Percentiles rank a stretch among this genome's conserved stretches.
phyloP scores from a whole-genome alignment of 2,329 filamentous ascomycete species.

The Aspergillus fructus region DNA sequence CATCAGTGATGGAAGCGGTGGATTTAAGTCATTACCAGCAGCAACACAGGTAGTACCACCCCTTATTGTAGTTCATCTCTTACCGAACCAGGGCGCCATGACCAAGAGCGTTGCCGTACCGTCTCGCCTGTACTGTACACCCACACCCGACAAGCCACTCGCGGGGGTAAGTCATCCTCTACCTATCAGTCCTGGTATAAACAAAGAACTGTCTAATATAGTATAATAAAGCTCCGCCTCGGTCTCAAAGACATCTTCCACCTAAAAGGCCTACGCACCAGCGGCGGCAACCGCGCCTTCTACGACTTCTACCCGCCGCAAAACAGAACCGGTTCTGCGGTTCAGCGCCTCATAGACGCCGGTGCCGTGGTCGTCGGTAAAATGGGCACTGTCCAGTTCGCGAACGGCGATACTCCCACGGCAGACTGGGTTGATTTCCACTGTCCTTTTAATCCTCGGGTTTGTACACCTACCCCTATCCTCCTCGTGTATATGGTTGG shows the following conservation, averaged over 20 bases:
- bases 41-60: not conserved
- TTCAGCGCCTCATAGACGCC: slow-evolving; percentile 58
- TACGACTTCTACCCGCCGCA: slow-evolving; percentile 52
- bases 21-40: slow-evolving; percentile 1
- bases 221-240: slow-evolving; percentile 39
- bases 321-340: slow-evolving; percentile 49
- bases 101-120: slow-evolving; percentile 50
- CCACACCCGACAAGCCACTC: slow-evolving; percentile 55
- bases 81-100: not conserved
- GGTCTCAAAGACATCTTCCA: slow-evolving; percentile 65
- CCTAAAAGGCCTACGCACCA: slow-evolving; percentile 56
- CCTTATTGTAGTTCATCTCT: not conserved
- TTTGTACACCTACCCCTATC: not conserved
- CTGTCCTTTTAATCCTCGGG: slow-evolving; percentile 39
- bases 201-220: too few species aligned
- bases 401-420: slow-evolving; percentile 29
- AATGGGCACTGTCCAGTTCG: slow-evolving; percentile 35
- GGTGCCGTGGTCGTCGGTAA: slow-evolving; percentile 52
- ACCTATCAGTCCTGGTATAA: too few species aligned
- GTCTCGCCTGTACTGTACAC: slow-evolving; percentile 59
- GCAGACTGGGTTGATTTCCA: slow-evolving; percentile 37
- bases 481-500: too few species aligned
- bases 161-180: slow-evolving; percentile 42
- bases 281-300: slow-evolving; percentile 60
- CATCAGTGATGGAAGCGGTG: slow-evolving; percentile 10